These are phyloP conservation scores for Physcomitrium patens DNA, from an alignment of 225 moss, liverwort and hornwort species.

Conservation along the genomic window DNA sequence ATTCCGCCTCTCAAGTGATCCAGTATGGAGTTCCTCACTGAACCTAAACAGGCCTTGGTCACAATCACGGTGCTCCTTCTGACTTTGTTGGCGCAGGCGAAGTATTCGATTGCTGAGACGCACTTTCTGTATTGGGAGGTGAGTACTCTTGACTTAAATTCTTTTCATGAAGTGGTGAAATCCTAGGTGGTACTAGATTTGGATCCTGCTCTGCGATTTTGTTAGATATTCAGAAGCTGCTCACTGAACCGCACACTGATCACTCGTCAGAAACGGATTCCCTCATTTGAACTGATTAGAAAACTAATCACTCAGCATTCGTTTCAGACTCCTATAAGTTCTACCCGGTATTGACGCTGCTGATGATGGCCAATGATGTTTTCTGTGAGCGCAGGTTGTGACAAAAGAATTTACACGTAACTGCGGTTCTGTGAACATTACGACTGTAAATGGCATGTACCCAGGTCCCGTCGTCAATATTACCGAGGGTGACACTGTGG, in stretches of 20 bases:
- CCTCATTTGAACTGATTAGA: no score
- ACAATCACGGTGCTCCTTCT: neutral
- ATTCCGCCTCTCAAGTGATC: neutral
- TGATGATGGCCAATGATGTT: neutral
- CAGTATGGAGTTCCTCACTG: neutral
- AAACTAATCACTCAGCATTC: no score
- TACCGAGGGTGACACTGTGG: constrained; percentile 27
- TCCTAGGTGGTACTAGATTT: no score
- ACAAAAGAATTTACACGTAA: constrained; percentile 21
- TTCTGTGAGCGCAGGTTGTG: constrained; percentile 13
- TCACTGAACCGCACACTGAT: no score
- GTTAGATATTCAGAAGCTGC: no score
- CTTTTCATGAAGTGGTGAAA: no score
- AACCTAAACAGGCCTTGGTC: neutral
- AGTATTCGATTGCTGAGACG: neutral
- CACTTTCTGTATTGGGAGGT: constrained; percentile 17
- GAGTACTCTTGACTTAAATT: neutral
- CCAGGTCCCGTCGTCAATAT: constrained; percentile 42
- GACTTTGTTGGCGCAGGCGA: neutral
- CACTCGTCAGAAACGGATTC: no score
- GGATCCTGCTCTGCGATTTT: neutral
- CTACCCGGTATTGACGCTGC: no score
- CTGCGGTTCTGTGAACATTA: constrained; percentile 17
- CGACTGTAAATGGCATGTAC: constrained; percentile 39
- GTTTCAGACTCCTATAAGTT: no score